Conservation (phyloP, 2,329 filamentous ascomycete species). For the Thielaviopsis ethacetica region DNA sequence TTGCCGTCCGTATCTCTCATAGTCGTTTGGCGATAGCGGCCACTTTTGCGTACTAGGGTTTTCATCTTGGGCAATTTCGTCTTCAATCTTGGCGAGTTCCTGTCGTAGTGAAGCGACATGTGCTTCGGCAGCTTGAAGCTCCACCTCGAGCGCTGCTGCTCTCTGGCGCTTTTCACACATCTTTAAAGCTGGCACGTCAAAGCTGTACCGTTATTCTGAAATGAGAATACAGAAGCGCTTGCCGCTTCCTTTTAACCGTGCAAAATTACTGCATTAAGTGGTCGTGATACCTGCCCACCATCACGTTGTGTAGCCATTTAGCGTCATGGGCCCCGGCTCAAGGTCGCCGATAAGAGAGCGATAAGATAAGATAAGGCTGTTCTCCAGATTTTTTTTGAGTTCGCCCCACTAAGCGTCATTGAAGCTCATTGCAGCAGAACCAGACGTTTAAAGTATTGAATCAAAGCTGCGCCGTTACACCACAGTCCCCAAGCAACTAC, state of each 20-base stretch:
- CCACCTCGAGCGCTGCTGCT: not conserved
- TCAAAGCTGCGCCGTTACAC: not conserved
- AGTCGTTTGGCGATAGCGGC: slow-evolving; percentile 58
- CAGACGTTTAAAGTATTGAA: not conserved
- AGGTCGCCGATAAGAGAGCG: not conserved
- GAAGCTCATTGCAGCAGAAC: not conserved
- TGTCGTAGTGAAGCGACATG: not conserved
- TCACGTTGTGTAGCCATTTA: not conserved
- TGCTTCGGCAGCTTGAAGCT: not conserved
- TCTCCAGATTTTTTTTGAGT: not conserved
- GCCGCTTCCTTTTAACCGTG: not conserved
- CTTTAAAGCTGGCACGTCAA: no score
- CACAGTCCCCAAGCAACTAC: not conserved
- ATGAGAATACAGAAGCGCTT: no score
- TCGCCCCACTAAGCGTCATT: not conserved
- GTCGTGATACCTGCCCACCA: not conserved
- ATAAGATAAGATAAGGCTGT: not conserved
- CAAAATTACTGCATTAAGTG: not conserved
- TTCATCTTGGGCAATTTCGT: not conserved
- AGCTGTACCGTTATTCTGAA: no score
- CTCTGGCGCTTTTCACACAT: not conserved
- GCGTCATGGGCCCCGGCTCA: not conserved
- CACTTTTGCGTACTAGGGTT: slow-evolving; percentile 32
- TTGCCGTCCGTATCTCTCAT: slow-evolving; percentile 75
- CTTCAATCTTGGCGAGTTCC: not conserved